A percentile compares a stretch with the other conserved stretches of the same genome.
Conservation (phyloP, 371 early-diverging fungal genomes). For the Haplosporangium sp. region DNA sequence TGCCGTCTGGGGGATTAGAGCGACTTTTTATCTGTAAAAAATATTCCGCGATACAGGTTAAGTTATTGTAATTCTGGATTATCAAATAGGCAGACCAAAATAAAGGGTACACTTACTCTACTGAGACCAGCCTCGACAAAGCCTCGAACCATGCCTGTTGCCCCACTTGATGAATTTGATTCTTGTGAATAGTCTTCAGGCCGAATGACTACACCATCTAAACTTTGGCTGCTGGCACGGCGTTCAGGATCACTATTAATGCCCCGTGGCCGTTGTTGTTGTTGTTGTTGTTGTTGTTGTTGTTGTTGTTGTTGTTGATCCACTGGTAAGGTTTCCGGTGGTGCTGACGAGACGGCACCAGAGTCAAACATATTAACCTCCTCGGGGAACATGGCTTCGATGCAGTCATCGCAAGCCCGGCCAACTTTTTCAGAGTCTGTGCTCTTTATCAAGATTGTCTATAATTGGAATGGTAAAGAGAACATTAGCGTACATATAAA, state of each 20-base stretch:
- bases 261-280: constrained; percentile 9
- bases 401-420: constrained; percentile 71
- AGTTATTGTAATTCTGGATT: not conserved
- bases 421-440: constrained; percentile 59
- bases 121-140: constrained; percentile 47
- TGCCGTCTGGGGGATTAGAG: constrained; percentile 11
- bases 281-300: too few species aligned
- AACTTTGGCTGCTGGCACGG: constrained; percentile 26
- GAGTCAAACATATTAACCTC: constrained; percentile 35
- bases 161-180: constrained; percentile 7
- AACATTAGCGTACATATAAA: not conserved
- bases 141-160: constrained; percentile 54
- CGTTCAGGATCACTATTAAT: constrained; percentile 7
- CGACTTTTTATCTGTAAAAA: constrained; percentile 47
- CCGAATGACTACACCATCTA: constrained; percentile 33
- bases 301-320: constrained; percentile 20
- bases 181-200: constrained; percentile 33
- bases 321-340: constrained; percentile 35
- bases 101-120: constrained; percentile 30
- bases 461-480: not conserved
- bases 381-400: constrained; percentile 61
- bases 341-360: constrained; percentile 13
- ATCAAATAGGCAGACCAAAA: not conserved
- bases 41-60: not conserved
- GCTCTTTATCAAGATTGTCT: constrained; percentile 62